Evolutionary conservation across 2,329 filamentous ascomycete genomes (phyloP).

Genomic region (Chrysoporthe puriensis): DNA sequence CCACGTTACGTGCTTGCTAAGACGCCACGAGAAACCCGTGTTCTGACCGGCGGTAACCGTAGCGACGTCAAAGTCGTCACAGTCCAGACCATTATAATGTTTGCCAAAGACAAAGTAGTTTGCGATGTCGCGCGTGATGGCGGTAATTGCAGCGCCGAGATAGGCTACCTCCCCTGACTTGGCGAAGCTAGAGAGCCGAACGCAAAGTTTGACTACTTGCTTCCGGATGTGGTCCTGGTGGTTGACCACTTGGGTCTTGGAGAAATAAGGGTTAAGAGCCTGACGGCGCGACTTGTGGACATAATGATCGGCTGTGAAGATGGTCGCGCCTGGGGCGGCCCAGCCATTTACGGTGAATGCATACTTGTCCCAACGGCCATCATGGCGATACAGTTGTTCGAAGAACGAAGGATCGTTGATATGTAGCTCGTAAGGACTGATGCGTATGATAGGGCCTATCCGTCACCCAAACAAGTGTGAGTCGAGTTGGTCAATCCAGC

Average conservation of each 20-base stretch:
- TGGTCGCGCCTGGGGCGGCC: constrained; percentile 1
- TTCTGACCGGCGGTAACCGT: constrained; percentile 20
- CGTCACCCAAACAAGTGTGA: not conserved
- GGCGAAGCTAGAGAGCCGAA: constrained; percentile 9
- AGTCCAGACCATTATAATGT: constrained; percentile 26
- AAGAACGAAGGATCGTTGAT: constrained; percentile 33
- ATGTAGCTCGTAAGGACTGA: constrained; percentile 41
- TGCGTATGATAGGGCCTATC: constrained; percentile 39
- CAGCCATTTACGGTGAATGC: constrained; percentile 19
- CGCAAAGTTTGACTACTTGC: constrained; percentile 21
- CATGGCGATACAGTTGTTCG: constrained; percentile 26
- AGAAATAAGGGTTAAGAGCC: constrained; percentile 7
- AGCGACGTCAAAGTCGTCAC: constrained; percentile 24
- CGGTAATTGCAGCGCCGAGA: constrained; percentile 28
- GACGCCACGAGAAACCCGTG: constrained; percentile 27
- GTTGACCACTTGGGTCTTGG: constrained; percentile 5
- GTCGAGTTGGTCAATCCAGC: not conserved
- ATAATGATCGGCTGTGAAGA: constrained; percentile 23
- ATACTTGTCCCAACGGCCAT: constrained; percentile 26
- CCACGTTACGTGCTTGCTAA: constrained; percentile 29
- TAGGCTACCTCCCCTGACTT: constrained; percentile 5
- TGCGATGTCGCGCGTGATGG: constrained; percentile 27
- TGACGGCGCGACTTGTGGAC: not conserved
- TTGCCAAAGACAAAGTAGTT: constrained; percentile 28
- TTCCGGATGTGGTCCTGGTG: constrained; percentile 9